These are phyloP conservation scores for Boletales sp. DNA, from an alignment of 768 basidiomycete genomes.

Conservation along the genomic window DNA sequence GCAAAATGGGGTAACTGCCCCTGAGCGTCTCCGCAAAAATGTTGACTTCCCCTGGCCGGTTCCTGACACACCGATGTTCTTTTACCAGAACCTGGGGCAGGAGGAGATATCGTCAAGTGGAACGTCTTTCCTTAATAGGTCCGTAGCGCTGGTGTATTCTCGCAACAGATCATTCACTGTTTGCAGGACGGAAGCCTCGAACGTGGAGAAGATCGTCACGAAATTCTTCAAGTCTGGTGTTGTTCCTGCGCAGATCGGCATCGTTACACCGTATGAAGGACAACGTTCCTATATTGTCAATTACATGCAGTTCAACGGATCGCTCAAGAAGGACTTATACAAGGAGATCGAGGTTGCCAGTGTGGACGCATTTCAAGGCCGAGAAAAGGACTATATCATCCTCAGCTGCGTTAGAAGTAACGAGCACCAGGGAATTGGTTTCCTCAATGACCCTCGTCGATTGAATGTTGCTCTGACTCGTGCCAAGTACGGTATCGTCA, in stretches of 20 bases:
- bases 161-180: constrained; percentile 4
- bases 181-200: constrained; percentile 90
- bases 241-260: constrained; percentile 91
- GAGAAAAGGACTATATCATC: constrained; percentile 99
- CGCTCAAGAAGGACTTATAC: constrained; percentile 97
- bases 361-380: constrained; percentile 98
- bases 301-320: constrained; percentile 99
- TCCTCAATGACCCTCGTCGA: constrained; percentile 95
- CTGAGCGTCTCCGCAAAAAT: constrained; percentile 94
- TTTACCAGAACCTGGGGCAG: constrained; percentile 98
- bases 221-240: constrained; percentile 99
- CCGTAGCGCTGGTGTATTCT: neutral
- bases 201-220: constrained; percentile 99
- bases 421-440: constrained; percentile 99
- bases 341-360: constrained; percentile 99
- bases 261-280: constrained; percentile 98
- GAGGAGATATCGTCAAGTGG: constrained; percentile 99
- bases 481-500: constrained; percentile 97
- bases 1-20: constrained; percentile 98
- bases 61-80: constrained; percentile 98
- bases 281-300: constrained; percentile 98
- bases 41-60: constrained; percentile 99
- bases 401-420: constrained; percentile 97
- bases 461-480: constrained; percentile 96
- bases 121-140: constrained; percentile 96